phyloP scores from a whole-genome alignment of 2,329 filamentous ascomycete genomes.

The Botrytis squamosa region DNA sequence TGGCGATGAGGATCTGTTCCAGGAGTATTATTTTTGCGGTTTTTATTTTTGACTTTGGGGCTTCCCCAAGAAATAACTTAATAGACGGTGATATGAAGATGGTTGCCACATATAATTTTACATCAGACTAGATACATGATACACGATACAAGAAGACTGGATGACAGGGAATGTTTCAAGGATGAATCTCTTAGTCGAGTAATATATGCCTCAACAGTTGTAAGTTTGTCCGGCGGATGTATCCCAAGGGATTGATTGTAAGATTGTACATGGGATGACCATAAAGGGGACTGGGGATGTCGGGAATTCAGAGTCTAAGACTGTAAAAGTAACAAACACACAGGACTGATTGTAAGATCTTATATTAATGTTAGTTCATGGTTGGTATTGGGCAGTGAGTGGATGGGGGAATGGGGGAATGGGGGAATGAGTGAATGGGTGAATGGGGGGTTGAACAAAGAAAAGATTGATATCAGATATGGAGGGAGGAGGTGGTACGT shows the following conservation, averaged over 20 bases:
- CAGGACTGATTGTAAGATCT: not conserved
- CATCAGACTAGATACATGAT: not conserved
- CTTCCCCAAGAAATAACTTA: too few species aligned
- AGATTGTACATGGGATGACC: not conserved
- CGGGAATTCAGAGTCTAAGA: not conserved
- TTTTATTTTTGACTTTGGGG: not conserved
- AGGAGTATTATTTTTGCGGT: not conserved
- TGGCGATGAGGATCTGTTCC: not conserved
- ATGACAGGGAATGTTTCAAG: not conserved
- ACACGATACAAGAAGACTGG: not conserved
- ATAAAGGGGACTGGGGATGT: not conserved
- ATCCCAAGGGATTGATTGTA: not conserved
- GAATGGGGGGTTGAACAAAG: not conserved
- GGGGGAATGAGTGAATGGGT: not conserved
- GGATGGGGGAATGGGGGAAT: not conserved
- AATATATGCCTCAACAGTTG: constrained; percentile 4
- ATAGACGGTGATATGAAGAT: not conserved
- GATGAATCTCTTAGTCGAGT: not conserved
- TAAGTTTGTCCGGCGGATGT: not conserved
- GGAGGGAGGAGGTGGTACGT: too few species aligned
- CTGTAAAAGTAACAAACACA: not conserved
- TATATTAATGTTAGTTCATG: not conserved
- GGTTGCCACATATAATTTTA: not conserved
- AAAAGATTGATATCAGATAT: not conserved
- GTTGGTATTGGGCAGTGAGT: not conserved